Base-by-base conservation (phyloP, 176 grass and related monocot genomes). In the Aechmea fasciata region DNA sequence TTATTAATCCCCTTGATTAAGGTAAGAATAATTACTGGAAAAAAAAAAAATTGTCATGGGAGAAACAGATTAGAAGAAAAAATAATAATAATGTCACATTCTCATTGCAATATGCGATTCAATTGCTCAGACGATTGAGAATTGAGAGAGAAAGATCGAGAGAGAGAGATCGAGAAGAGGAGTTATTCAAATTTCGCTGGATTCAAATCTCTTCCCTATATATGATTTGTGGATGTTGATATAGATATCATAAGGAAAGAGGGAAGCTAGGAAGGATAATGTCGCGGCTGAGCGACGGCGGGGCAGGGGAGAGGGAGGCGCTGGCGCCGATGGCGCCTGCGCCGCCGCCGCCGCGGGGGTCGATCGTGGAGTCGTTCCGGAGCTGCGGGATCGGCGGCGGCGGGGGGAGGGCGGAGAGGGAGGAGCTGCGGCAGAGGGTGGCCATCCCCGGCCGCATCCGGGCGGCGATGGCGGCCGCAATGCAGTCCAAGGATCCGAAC, bases 301-400 rank as follows among this genome's bases (percentile, higher is more conserved):
- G 17, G 2, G 15, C 20, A 8, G 55, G 55, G 7, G 55, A 61
- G 13, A 61, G 15, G 9, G 55, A 61, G 15, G 55, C 55, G 28
- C 14, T 47, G 68, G 52, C 68, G 18, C 15, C 22, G 68, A 70
- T 11, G 11, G 52, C 67, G 18, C 19, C 67, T n/a, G 12, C 49
- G 50, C 7, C 49, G 22, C 28, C 67, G 48, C 20, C 67, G 20
- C 14, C 68, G 50, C 19, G 20, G 49, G 22, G 48, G 49, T 70
- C 50, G 68, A 10, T 52, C 20, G 17, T 28, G 18, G 48, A 52
- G 19, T 50, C 50, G 68, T 84, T 83, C 22, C 69, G 86, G 47
- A 71, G 84, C 29, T 90, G 89, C 50, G 86, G 89, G 3, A 85
- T 91, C 66, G 75, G 85, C 33, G 59, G 85, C 57, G 81, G 83